Base-by-base conservation (phyloP, 805 yeast species). In the Suhomyces prunicola region DNA sequence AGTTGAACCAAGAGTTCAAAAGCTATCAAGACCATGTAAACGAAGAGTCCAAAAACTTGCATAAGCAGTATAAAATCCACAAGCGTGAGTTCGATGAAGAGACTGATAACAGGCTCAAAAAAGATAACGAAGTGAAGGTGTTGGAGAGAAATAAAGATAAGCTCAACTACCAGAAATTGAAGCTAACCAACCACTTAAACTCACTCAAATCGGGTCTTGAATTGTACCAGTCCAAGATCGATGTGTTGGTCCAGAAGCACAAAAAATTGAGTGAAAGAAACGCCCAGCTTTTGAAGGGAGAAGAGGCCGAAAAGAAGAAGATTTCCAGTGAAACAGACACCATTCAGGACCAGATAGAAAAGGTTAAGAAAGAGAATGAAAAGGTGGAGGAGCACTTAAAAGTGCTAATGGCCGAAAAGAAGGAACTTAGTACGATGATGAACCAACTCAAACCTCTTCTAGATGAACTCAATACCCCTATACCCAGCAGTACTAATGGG, bases 21-120 rank as follows among this genome's bases (percentile, higher is more conserved):
- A 46, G 55, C 26, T 62, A 56, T 63, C 13, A 50, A 46, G 15
- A 45, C 5, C 46, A 52, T 9, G 47, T 56, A 5, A 45, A 41
- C 9, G 24, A 48, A 7, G 70, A 67, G 33, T 46, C 53, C n/a
- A 46, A 26, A 7, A 53, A 50, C 13, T 54, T 69, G 35, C 59
- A 59, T 58, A 51, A 74, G 58, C 60, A 74, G 65, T 52, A 59
- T 46, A 63, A 70, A 44, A 54, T 61, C n/a, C 62, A 68, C 53
- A 73, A 68, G 33, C 66, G 68, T 33, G 81, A 78, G 51, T 60
- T 68, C 44, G 73, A 70, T 41, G 71, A 68, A 23, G 76, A 69
- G 46, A 57, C 68, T 13, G 76, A 71, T 36, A 52, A 48, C 47
- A 65, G 67, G 44, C 52, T 60, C 22, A 65, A 63, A 46, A 60